Evolutionary conservation across 2,329 filamentous ascomycete species (phyloP).

Genomic region (Aspergillus fructus): DNA sequence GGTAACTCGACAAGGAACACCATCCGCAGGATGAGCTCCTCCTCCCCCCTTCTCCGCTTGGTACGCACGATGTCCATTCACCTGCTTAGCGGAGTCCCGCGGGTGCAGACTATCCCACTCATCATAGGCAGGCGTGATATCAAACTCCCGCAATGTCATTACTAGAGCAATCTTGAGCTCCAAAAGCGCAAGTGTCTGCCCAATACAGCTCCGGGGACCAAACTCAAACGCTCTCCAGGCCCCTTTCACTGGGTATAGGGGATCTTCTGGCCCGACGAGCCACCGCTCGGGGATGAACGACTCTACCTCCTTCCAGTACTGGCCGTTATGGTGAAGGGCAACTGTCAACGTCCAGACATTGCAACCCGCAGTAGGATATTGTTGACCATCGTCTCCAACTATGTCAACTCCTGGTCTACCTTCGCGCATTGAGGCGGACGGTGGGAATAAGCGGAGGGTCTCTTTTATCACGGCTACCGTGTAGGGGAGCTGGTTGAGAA

Average conservation of each 20-base stretch:
- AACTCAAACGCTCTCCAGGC: conserved; percentile 53
- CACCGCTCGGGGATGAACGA: conserved; percentile 39
- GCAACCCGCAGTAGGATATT: conserved; percentile 12
- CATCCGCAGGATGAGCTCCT: conserved; percentile 7
- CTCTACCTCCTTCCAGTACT: conserved; percentile 19
- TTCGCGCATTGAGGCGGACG: conserved; percentile 25
- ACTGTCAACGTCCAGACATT: conserved; percentile 17
- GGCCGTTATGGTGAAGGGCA: conserved; percentile 15
- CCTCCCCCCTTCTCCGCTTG: conserved; percentile 6
- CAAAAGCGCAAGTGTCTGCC: conserved; percentile 49
- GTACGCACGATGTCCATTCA: conserved; percentile 6
- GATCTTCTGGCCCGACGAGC: conserved; percentile 27
- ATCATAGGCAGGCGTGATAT: conserved; percentile 20
- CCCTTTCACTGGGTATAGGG: conserved; percentile 29
- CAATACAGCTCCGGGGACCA: conserved; percentile 50
- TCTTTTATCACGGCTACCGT: conserved; percentile 57
- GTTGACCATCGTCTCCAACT: conserved; percentile 6
- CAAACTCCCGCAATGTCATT: conserved; percentile 23
- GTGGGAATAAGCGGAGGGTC: conserved; percentile 53
- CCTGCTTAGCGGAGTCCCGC: not conserved
- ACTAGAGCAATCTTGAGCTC: conserved; percentile 34
- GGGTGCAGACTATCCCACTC: conserved; percentile 5
- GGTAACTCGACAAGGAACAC: conserved; percentile 16
- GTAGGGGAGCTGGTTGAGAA: conserved; percentile 54
- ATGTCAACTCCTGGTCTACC: conserved; percentile 14